phyloP scores from a whole-genome alignment of 129 eudicot genomes.

The Apium graveolens region DNA sequence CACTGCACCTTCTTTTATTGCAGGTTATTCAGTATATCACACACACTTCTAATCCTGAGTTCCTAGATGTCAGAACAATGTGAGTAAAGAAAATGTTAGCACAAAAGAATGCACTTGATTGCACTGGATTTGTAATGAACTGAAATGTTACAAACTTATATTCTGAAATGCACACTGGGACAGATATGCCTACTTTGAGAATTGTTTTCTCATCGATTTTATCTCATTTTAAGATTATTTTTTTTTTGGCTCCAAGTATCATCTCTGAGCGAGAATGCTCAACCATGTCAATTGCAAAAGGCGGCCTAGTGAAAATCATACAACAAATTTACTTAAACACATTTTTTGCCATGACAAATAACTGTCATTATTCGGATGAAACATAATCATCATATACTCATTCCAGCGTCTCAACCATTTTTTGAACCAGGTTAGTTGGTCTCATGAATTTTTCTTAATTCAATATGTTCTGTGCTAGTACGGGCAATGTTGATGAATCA shows the following conservation, averaged over 20 bases:
- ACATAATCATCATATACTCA: background rate
- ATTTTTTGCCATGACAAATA: background rate
- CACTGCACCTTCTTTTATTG: slow-evolving; percentile 3
- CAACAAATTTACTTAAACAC: background rate
- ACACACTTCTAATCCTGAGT: background rate
- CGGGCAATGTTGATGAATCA: background rate
- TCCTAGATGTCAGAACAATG: background rate
- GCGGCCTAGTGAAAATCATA: background rate
- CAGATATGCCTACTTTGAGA: background rate
- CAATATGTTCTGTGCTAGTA: background rate
- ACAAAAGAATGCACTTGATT: no score
- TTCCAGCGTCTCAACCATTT: background rate
- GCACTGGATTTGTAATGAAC: no score
- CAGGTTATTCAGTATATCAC: background rate
- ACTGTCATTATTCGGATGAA: background rate
- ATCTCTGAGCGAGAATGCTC: background rate
- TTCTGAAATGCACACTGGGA: no score
- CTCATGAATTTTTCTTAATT: background rate
- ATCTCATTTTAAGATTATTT: background rate
- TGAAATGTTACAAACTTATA: no score
- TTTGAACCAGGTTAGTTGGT: background rate
- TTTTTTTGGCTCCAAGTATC: background rate
- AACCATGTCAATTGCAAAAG: background rate
- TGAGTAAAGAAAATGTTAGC: background rate
- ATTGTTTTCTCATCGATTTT: background rate